Conservation (phyloP, 2,329 filamentous ascomycete genomes). For the Hypoxylon sp. region DNA sequence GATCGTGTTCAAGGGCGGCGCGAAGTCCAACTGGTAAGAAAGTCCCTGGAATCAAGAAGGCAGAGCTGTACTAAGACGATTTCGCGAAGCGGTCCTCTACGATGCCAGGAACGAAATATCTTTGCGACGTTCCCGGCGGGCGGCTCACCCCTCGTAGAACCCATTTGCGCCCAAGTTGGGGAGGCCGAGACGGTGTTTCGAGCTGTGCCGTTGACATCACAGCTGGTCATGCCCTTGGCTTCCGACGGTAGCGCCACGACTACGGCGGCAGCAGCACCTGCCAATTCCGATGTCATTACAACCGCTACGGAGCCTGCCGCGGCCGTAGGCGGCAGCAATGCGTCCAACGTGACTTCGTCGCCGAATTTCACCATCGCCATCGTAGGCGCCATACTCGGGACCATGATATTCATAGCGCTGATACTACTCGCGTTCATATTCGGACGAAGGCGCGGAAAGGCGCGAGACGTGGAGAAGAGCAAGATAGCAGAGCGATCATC, state of each 20-base stretch:
- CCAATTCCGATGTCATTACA: not conserved
- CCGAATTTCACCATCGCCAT: constrained; percentile 10
- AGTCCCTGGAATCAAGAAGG: not conserved
- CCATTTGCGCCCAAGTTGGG: constrained; percentile 12
- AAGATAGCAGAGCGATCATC: not conserved
- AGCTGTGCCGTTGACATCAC: constrained; percentile 20
- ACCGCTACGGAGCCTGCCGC: not conserved
- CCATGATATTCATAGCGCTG: constrained; percentile 8
- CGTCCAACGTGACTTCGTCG: not conserved
- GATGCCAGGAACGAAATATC: constrained; percentile 22
- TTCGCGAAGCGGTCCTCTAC: constrained; percentile 14
- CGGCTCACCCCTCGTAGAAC: constrained; percentile 9
- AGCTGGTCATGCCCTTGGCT: constrained; percentile 11
- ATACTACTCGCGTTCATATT: constrained; percentile 19
- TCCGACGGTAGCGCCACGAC: constrained; percentile 1
- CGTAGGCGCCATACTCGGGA: constrained; percentile 13
- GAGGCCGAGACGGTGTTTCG: constrained; percentile 20
- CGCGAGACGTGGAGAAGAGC: not conserved
- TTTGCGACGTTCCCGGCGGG: constrained; percentile 8
- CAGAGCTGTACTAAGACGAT: not conserved
- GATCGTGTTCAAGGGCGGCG: constrained; percentile 14
- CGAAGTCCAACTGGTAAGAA: constrained; percentile 23
- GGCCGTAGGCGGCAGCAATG: not conserved
- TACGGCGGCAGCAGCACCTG: not conserved
- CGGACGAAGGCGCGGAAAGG: constrained; percentile 7